Percentiles rank a stretch among this genome's conserved stretches.
These are phyloP conservation scores for Nitzschia putrida DNA, from an alignment of 108 stramenopile species.

Conservation along the genomic window DNA sequence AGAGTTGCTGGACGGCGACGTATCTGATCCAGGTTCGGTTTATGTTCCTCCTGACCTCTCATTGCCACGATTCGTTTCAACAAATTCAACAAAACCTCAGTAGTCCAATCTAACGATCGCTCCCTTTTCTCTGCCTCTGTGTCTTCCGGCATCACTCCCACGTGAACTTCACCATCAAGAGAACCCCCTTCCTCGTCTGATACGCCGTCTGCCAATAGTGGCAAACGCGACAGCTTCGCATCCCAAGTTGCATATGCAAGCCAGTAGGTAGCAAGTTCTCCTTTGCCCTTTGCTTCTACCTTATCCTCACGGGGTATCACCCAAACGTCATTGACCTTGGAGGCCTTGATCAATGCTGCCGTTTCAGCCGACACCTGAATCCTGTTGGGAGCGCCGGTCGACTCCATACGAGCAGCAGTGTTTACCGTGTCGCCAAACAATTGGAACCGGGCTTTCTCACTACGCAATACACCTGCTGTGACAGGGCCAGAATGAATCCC, in stretches of 20 bases:
- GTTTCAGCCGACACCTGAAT: conserved; percentile 49
- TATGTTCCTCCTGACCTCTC: conserved; percentile 7
- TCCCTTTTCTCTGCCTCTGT: conserved; percentile 4
- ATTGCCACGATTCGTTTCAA: conserved; percentile 17
- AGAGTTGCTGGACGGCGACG: not conserved
- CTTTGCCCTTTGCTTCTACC: conserved; percentile 57
- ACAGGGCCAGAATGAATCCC: conserved; percentile 50
- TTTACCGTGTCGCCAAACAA: conserved; percentile 31
- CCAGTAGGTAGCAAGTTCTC: conserved; percentile 55
- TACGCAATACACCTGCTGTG: conserved; percentile 17
- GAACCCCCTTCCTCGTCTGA: not conserved
- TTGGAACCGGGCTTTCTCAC: conserved; percentile 17
- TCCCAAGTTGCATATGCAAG: conserved; percentile 17
- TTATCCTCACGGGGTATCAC: conserved; percentile 31
- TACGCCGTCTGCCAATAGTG: not conserved
- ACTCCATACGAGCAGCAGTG: conserved; percentile 50
- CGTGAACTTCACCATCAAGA: not conserved
- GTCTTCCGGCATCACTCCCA: not conserved
- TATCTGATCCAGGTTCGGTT: not conserved
- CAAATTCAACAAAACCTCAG: conserved; percentile 7
- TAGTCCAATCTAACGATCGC: conserved; percentile 23
- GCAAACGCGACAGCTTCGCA: no score
- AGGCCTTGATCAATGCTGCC: conserved; percentile 31
- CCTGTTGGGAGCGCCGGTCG: conserved; percentile 36
- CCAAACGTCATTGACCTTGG: conserved; percentile 35